Percentiles rank a stretch among this genome's conserved stretches.
These are phyloP conservation scores for Phtheirospermum japonicum DNA, from an alignment of 257 asterid species.

Conservation along the genomic window DNA sequence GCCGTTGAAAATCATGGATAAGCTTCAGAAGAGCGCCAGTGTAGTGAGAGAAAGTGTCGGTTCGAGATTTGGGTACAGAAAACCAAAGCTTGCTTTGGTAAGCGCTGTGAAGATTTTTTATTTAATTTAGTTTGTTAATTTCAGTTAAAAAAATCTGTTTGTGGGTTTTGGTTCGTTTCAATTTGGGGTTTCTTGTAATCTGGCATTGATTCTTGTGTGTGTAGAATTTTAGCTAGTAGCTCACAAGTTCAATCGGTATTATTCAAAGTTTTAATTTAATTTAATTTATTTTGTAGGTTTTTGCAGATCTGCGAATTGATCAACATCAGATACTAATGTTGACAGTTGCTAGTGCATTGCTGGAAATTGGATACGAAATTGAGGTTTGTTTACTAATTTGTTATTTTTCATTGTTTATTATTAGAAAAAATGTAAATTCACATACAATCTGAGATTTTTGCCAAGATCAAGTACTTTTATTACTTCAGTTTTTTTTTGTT, in stretches of 20 bases:
- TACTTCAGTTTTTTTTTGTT: no score
- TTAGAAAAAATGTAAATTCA: no score
- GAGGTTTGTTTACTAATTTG: constrained; percentile 51
- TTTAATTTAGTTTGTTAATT: constrained; percentile 1
- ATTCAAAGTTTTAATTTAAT: constrained; percentile 27
- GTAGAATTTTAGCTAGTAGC: constrained; percentile 6
- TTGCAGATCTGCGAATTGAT: constrained; percentile 77
- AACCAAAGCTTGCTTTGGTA: constrained; percentile 86
- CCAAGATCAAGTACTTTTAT: no score
- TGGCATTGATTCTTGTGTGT: neutral
- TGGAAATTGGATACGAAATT: constrained; percentile 74
- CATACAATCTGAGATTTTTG: no score
- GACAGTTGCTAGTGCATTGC: constrained; percentile 69
- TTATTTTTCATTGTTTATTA: neutral
- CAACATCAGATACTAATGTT: constrained; percentile 81
- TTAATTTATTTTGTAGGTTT: constrained; percentile 50
- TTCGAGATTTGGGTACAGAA: constrained; percentile 62
- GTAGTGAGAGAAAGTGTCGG: constrained; percentile 42
- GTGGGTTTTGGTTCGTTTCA: constrained; percentile 3
- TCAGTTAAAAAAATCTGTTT: neutral
- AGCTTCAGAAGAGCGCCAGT: constrained; percentile 46
- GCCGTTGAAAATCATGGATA: constrained; percentile 46
- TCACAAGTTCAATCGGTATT: constrained; percentile 21
- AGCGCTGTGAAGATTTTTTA: constrained; percentile 18
- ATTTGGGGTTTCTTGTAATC: neutral